Evolutionary conservation across 176 grass and related monocot species (phyloP).

Genomic region (Chrysopogon serrulatus): DNA sequence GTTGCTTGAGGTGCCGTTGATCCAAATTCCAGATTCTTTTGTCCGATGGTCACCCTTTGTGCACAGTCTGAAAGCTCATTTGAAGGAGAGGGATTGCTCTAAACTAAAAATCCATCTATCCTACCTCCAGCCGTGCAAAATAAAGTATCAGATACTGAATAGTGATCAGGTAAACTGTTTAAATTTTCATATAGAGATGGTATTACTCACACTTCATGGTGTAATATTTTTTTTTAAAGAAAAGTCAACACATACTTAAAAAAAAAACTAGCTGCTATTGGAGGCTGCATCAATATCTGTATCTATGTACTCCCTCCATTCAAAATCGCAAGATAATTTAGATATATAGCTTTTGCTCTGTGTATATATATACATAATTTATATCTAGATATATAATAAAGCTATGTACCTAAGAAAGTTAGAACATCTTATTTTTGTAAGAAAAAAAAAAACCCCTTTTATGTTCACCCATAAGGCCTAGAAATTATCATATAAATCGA

Average conservation of each 20-base stretch:
- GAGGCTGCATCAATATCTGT: not conserved
- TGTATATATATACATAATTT: too few relatives aligned
- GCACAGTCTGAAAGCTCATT: not conserved
- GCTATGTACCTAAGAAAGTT: too few relatives aligned
- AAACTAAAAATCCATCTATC: not conserved
- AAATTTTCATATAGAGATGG: not conserved
- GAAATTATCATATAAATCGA: too few relatives aligned
- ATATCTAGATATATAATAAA: too few relatives aligned
- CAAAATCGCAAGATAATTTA: too few relatives aligned
- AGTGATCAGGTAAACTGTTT: not conserved
- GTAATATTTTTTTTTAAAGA: not conserved
- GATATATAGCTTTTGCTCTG: too few relatives aligned
- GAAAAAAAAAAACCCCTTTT: too few relatives aligned
- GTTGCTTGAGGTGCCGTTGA: not conserved
- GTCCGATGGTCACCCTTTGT: not conserved
- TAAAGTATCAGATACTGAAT: not conserved
- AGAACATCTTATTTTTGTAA: too few relatives aligned
- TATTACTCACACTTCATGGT: not conserved
- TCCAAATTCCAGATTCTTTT: constrained; percentile 18
- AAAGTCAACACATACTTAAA: not conserved
- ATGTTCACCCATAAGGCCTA: too few relatives aligned
- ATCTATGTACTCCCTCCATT: too few relatives aligned
- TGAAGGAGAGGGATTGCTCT: not conserved
- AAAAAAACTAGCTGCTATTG: not conserved
- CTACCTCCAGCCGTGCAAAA: not conserved